Conservation (phyloP, 2,329 filamentous ascomycete genomes). For the Botrytis paeoniae region DNA sequence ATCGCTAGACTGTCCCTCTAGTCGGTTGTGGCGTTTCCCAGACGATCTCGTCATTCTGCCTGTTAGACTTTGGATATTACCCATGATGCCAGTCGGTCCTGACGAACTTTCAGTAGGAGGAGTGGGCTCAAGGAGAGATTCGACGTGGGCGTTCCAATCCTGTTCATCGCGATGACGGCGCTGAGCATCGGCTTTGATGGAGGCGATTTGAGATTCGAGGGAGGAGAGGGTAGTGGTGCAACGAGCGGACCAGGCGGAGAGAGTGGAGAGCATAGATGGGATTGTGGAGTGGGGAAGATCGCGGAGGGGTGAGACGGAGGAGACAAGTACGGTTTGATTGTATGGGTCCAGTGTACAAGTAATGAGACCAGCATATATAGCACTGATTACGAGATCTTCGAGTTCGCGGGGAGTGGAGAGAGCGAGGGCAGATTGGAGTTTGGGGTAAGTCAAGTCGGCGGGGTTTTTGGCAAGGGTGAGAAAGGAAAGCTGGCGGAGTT, state of each 20-base stretch:
- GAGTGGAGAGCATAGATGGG: slow-evolving; percentile 61
- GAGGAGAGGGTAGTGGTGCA: slow-evolving; percentile 71
- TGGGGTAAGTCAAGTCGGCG: slow-evolving; percentile 67
- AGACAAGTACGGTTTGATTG: slow-evolving; percentile 70
- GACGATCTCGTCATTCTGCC: slow-evolving; percentile 12
- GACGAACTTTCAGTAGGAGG: background rate
- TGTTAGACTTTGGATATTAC: background rate
- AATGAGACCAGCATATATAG: slow-evolving; percentile 82
- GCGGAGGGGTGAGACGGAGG: slow-evolving; percentile 78
- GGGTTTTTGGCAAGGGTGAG: slow-evolving; percentile 72
- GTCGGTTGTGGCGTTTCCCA: background rate
- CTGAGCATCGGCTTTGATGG: slow-evolving; percentile 58
- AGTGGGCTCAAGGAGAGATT: slow-evolving; percentile 33
- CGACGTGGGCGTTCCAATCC: slow-evolving; percentile 35
- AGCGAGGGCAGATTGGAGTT: slow-evolving; percentile 64
- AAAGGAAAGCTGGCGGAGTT: slow-evolving; percentile 88
- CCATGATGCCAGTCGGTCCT: background rate
- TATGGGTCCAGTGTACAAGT: slow-evolving; percentile 80
- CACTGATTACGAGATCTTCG: slow-evolving; percentile 81
- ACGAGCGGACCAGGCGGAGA: slow-evolving; percentile 74
- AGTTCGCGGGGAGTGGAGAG: slow-evolving; percentile 67
- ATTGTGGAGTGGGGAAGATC: slow-evolving; percentile 77
- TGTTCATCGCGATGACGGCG: slow-evolving; percentile 45
- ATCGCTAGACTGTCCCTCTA: slow-evolving; percentile 48
- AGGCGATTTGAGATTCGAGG: slow-evolving; percentile 71